Evolutionary conservation across 495 filamentous ascomycete genomes (phyloP), one percentile per base, ranked within the genome.

Genomic region (Amphirosellinia nigrospora): DNA sequence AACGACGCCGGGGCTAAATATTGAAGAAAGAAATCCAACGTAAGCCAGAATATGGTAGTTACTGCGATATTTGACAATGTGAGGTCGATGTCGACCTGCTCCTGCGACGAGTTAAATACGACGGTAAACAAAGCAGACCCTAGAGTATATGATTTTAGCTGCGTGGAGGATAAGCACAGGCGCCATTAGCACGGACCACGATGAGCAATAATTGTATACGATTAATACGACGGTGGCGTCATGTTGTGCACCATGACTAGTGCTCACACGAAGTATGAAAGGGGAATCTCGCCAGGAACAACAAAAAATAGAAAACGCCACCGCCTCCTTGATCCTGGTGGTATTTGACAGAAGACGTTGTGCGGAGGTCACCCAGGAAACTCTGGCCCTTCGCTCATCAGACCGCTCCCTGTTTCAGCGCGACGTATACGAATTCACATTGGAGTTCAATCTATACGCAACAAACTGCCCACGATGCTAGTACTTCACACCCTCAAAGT

Each of bases 401-500:
- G 41, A 34, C 43, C 43, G 43, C 16, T 30, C 16, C 19, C 19
- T 63, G 7, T 45, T 23, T 34, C 39, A 32, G 21, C 21, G 26
- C 32, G 41, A 13, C n/a, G n/a, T 4, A 65, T 46, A 65, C 26
- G 46, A 65, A n/a, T n/a, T 11, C 2, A 5, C 28, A n/a, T 32
- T 11, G 45, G 9, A 34, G 62, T 45, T 28, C 45, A 65, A 65
- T 52, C 7, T 65, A 65, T 65, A 8, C 23, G 36, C 36, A 34
- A 66, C 64, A 32, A 30, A 4, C 7, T 15, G 15, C 23, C 43
- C 23, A 23, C 8, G 34, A 41, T n/a, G 10, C 28, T 43, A 69
- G 26, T 62, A 69, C 56, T 62, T 36, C 26, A 53, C 21, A 60
- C 32, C 58, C 13, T 53, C 66, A 43, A 69, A 69, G 11, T 53